Base-by-base conservation (phyloP, 2,329 filamentous ascomycete species). In the Fusarium sp. region DNA sequence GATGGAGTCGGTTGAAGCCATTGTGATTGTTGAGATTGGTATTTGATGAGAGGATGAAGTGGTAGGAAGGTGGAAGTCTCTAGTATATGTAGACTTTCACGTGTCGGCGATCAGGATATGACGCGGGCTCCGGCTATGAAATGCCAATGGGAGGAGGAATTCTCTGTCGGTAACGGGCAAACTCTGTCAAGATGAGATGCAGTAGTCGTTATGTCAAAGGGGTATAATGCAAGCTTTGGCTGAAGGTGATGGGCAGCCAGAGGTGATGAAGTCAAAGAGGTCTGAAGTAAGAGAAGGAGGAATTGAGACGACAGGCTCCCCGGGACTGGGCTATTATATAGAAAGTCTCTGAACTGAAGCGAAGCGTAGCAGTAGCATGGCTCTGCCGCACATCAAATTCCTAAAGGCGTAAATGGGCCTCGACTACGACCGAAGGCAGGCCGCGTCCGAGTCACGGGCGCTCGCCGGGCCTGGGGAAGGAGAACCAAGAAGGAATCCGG, bases 1-100 rank as follows among this genome's bases (percentile, higher is more conserved):
- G 81, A 97, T 93, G 75, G 89, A 86, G 67, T 97, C 93, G 81
- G 90, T 90, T 76, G 89, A 88, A 76, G 91, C 88, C 93, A 95
- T 95, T 74, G 69, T 65, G 73, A 67, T 59, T 71, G 58, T 63
- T 50, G 30, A 30, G 59, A 37, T 45, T 62, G 30, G 41, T 64
- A n/a, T 41, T 52, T 23, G 10, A 56, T 48, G 70, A 63, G 56
- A 66, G 23, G 54, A 58, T 39, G 70, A 63, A 37, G 39, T 61
- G 50, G 59, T 59, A 60, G 62, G 61, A 34, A 1, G 39, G 52
- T 64, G 68, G 37, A 61, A 69, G 60, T 41, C 25, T 45, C 14
- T 59, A 72, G 62, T 74, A 70, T 72, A 63, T 67, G 57, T 57
- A 62, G 64, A 74, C 77, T 81, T 82, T 82, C 81, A 82, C 81